Conservation (phyloP, 495 filamentous ascomycete genomes). For the Extremus antarcticus region DNA sequence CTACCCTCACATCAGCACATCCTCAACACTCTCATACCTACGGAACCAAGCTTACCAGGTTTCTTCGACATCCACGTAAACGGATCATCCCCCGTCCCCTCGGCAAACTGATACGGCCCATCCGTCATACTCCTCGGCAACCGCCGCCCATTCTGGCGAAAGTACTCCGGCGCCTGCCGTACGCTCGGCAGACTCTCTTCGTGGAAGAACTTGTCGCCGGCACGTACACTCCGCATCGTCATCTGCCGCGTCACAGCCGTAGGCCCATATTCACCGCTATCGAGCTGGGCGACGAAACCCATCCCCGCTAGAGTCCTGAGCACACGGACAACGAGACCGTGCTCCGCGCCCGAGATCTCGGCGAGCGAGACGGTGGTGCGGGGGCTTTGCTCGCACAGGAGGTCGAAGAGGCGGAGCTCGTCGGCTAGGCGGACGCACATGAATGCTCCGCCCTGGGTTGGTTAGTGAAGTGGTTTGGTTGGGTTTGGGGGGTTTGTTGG, state of each 20-base stretch:
- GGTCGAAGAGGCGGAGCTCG: constrained; percentile 11
- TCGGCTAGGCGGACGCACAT: constrained; percentile 11
- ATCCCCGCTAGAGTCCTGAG: constrained; percentile 7
- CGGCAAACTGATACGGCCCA: constrained; percentile 12
- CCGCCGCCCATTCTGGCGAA: constrained; percentile 4
- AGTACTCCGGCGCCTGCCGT: constrained; percentile 3
- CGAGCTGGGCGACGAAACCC: constrained; percentile 7
- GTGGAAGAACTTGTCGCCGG: constrained; percentile 6
- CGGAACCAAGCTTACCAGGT: too few relatives aligned
- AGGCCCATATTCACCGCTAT: neutral
- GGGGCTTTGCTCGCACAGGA: neutral
- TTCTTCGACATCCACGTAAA: constrained; percentile 5
- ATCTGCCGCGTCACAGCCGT: constrained; percentile 8
- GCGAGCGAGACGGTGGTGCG: neutral
- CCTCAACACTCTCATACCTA: too few relatives aligned
- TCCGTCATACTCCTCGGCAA: constrained; percentile 4
- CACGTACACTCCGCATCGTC: constrained; percentile 2
- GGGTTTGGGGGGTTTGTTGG: neutral
- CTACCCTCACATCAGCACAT: too few relatives aligned
- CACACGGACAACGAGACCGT: neutral
- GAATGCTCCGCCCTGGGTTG: neutral
- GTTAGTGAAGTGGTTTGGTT: neutral
- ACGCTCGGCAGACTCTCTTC: constrained; percentile 3
- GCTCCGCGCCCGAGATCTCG: neutral
- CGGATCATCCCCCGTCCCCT: constrained; percentile 2